phyloP scores from a whole-genome alignment of 768 basidiomycete species.

The Dentipellis fragilis region DNA sequence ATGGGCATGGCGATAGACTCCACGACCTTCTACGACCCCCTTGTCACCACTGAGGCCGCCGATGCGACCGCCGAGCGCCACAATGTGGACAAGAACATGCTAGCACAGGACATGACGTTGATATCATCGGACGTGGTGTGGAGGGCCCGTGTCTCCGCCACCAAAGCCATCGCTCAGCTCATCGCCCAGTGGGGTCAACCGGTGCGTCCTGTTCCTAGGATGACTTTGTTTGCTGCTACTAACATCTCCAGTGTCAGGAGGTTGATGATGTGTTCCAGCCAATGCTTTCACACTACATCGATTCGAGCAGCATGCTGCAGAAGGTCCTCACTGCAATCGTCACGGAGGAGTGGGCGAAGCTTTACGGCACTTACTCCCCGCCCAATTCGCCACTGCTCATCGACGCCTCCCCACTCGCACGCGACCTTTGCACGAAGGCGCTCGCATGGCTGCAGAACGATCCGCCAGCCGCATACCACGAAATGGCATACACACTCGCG shows the following conservation, averaged over 20 bases:
- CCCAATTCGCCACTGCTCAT: constrained; percentile 32
- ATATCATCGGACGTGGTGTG: constrained; percentile 68
- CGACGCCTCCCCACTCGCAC: constrained; percentile 48
- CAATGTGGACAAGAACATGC: constrained; percentile 95
- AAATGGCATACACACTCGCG: constrained; percentile 75
- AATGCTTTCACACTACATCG: constrained; percentile 69
- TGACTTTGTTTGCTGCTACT: constrained; percentile 1
- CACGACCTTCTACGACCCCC: constrained; percentile 56
- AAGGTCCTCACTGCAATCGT: constrained; percentile 79
- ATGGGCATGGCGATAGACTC: constrained; percentile 71
- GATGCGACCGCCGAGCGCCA: constrained; percentile 53
- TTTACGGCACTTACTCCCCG: constrained; percentile 29
- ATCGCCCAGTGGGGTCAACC: constrained; percentile 57
- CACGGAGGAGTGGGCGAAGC: constrained; percentile 84
- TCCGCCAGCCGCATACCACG: constrained; percentile 77
- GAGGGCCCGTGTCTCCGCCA: constrained; percentile 69
- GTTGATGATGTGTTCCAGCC: constrained; percentile 65
- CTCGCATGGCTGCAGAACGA: constrained; percentile 65
- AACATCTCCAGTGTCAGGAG: constrained; percentile 20
- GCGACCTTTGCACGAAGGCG: constrained; percentile 58
- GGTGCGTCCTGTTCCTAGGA: constrained; percentile 27
- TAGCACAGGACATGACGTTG: constrained; percentile 81
- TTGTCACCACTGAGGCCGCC: constrained; percentile 35
- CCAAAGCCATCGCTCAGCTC: constrained; percentile 65
- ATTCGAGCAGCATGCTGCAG: constrained; percentile 87